phyloP scores from a whole-genome alignment of 208 protist genomes.

The Crithidia fasciculata region DNA sequence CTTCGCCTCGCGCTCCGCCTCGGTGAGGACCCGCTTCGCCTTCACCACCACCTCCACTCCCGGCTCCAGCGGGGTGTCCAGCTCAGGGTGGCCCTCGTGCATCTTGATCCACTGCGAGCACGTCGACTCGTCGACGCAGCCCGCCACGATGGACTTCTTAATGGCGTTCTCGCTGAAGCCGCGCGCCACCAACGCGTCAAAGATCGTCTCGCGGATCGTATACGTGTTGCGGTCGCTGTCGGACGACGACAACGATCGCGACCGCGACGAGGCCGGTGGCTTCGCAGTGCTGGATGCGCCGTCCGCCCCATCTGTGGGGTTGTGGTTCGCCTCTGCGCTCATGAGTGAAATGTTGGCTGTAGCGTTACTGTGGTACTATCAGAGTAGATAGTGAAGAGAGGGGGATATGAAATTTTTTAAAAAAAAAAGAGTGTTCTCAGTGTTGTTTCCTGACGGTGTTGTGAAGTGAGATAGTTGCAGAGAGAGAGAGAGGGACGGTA shows the following conservation, averaged over 20 bases:
- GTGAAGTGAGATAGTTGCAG: too few relatives aligned
- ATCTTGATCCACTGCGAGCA: slow-evolving; percentile 88
- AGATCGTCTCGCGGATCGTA: slow-evolving; percentile 58
- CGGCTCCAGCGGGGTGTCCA: slow-evolving; percentile 76
- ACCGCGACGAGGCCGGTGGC: neutral
- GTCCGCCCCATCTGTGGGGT: neutral
- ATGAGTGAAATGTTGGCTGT: too few relatives aligned
- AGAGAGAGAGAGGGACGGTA: too few relatives aligned
- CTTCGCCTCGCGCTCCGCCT: slow-evolving; percentile 73
- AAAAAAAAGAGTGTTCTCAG: too few relatives aligned
- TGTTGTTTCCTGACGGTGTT: too few relatives aligned
- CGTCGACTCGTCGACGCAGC: slow-evolving; percentile 79
- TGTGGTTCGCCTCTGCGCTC: too few relatives aligned
- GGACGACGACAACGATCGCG: slow-evolving; percentile 9
- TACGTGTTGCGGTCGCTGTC: slow-evolving; percentile 32
- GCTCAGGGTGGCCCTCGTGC: slow-evolving; percentile 83
- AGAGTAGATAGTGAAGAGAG: too few relatives aligned
- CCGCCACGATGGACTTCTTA: slow-evolving; percentile 87
- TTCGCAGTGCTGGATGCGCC: neutral
- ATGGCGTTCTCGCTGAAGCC: slow-evolving; percentile 89
- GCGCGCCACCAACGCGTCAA: slow-evolving; percentile 49
- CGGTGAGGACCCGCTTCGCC: slow-evolving; percentile 69
- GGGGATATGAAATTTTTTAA: too few relatives aligned
- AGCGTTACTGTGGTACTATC: too few relatives aligned
- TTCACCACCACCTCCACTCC: slow-evolving; percentile 75